Conservation (phyloP, 768 basidiomycete genomes). For the Auriculariales sp. region DNA sequence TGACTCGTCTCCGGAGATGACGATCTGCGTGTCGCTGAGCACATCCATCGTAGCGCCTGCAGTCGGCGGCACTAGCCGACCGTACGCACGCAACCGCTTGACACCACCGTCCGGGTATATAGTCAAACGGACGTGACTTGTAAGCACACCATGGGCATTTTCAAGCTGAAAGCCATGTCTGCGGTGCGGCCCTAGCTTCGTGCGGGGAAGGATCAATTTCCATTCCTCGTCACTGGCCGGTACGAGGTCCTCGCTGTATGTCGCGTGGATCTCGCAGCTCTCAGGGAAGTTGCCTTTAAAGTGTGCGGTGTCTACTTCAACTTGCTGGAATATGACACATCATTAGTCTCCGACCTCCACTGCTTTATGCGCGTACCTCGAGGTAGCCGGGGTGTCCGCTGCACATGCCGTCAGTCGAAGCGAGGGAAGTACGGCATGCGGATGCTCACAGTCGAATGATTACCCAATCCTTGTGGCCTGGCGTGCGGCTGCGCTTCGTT, state of each 20-base stretch:
- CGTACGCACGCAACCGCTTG: constrained; percentile 79
- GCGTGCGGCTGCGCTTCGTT: constrained; percentile 71
- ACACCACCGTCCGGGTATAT: constrained; percentile 93
- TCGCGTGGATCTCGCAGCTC: constrained; percentile 65
- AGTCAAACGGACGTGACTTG: constrained; percentile 75
- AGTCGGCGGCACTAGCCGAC: constrained; percentile 29
- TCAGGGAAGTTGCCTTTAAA: constrained; percentile 96
- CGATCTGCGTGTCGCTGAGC: too few species aligned
- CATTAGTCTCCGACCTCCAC: not conserved
- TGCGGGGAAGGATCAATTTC: constrained; percentile 59
- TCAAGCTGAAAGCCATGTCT: constrained; percentile 82
- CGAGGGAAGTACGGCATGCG: not conserved
- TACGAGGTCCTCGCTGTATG: constrained; percentile 16
- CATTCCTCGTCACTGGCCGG: constrained; percentile 37
- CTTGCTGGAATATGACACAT: constrained; percentile 23
- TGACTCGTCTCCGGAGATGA: too few species aligned
- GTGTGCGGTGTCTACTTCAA: constrained; percentile 86
- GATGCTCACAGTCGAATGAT: constrained; percentile 75
- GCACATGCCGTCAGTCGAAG: constrained; percentile 1
- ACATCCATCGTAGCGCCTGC: not conserved
- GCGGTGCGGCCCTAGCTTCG: constrained; percentile 75
- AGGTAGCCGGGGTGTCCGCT: constrained; percentile 66
- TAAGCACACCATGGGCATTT: constrained; percentile 38
- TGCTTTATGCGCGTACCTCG: constrained; percentile 11
- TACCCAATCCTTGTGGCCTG: constrained; percentile 82